Evolutionary conservation across 2,329 filamentous ascomycete species (phyloP), one percentile per base, ranked within the genome.

Genomic region (Helminthosporium solani): DNA sequence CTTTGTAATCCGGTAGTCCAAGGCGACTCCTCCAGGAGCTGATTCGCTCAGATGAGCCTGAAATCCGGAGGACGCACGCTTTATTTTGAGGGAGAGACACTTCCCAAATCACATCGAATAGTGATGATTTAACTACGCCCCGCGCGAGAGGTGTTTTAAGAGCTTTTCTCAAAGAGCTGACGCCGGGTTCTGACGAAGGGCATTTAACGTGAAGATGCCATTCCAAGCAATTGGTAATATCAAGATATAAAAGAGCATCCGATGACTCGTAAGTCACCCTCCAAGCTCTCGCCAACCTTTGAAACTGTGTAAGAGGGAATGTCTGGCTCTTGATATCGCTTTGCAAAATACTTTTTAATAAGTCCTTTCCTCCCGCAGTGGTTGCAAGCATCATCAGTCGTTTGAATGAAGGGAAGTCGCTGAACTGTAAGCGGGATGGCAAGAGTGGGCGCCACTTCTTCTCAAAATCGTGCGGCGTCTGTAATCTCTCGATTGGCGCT

Each of bases 151-250:
- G 62, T 1, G 31, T 33, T 18, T 47, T 33, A 2, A 79, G 61
- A 1, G 76, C 61, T 42, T 74, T 69, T 23, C 78, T 67, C 16
- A 75, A 51, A 1, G 59, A 45, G 41, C 70, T 73, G 20, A 71
- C 67, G 0, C 68, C 66, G 2, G 73, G 68, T 23, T 73, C 62
- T 12, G 60, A 50, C 3, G 54, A 43, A 0, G 68, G 60, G n/a
- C 75, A 64, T 28, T 73, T 75, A 11, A 74, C 72, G 52, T 72
- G 68, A 0, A 83, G 49, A 0, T 70, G 63, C 78, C 81, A 82
- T 12, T 61, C 40, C 40, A 67, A 61, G 0, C 48, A 7, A 1
- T 5, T 64, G 47, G 76, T 76, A 73, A 61, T 40, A 2, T 18
- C 41, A 14, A 78, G 60, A 19, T 74, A 68, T n/a, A 79, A 49